Evolutionary conservation across 352 stramenopile genomes (phyloP).

Genomic region (Hyaloperonospora brassicae): DNA sequence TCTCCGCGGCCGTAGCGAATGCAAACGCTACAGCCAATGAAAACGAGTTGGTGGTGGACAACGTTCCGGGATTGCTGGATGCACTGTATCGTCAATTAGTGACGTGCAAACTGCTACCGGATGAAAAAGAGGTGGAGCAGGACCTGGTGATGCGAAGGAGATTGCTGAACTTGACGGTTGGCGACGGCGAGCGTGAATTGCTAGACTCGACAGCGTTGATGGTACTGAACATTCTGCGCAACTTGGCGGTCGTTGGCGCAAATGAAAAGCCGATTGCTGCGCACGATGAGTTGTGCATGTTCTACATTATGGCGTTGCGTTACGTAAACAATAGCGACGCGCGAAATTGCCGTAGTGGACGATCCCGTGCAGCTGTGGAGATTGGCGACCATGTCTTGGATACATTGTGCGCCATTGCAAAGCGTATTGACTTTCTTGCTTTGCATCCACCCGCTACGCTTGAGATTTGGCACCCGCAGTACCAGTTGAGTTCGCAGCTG

Average conservation of each 20-base stretch:
- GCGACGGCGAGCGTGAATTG: constrained; percentile 44
- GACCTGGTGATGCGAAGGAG: constrained; percentile 15
- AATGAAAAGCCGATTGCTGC: constrained; percentile 61
- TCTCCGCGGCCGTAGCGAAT: constrained; percentile 5
- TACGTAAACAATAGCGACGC: constrained; percentile 28
- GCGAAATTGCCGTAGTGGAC: constrained; percentile 14
- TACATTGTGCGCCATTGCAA: constrained; percentile 62
- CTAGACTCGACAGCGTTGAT: constrained; percentile 44
- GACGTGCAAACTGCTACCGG: constrained; percentile 39
- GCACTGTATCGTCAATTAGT: constrained; percentile 65
- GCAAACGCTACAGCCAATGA: constrained; percentile 32
- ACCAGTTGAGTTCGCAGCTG: constrained; percentile 48
- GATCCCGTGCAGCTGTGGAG: constrained; percentile 30
- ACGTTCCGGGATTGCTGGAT: constrained; percentile 61
- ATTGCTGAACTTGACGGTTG: constrained; percentile 40
- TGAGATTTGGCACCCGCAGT: constrained; percentile 51
- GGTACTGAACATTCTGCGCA: constrained; percentile 74
- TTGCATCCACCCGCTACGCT: constrained; percentile 46
- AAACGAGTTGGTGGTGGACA: constrained; percentile 56
- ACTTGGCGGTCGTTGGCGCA: constrained; percentile 58
- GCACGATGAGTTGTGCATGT: constrained; percentile 58
- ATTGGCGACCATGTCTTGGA: constrained; percentile 66
- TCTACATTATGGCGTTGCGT: constrained; percentile 51
- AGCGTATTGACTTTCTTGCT: constrained; percentile 61
- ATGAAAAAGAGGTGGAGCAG: constrained; percentile 19